phyloP scores from a whole-genome alignment of 768 basidiomycete genomes.

The Auricularia sp. region DNA sequence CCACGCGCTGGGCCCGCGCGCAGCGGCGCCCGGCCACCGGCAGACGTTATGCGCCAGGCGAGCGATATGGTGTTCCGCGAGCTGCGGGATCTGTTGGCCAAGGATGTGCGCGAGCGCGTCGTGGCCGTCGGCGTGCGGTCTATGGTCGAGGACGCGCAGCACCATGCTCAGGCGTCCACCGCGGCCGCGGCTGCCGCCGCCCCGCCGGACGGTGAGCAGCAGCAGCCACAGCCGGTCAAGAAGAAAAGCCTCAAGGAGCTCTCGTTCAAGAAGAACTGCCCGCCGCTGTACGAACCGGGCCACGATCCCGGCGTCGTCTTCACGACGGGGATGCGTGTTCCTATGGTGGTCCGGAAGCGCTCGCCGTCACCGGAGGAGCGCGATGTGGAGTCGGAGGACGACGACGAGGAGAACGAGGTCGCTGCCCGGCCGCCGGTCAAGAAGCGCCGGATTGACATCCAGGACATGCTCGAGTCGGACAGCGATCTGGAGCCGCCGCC shows the following conservation, averaged over 20 bases:
- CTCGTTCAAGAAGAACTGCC: constrained; percentile 30
- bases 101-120: constrained; percentile 55
- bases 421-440: constrained; percentile 15
- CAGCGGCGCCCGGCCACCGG: background rate
- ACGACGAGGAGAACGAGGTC: background rate
- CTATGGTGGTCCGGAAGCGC: background rate
- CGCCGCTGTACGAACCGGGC: background rate
- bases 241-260: constrained; percentile 29
- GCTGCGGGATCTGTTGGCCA: constrained; percentile 44
- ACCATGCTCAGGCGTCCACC: constrained; percentile 22
- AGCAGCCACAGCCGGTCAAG: constrained; percentile 14
- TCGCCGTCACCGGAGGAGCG: background rate
- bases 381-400: constrained; percentile 7
- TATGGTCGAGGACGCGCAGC: constrained; percentile 41
- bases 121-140: constrained; percentile 44
- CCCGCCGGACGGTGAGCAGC: background rate
- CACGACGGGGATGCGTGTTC: background rate
- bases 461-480: constrained; percentile 23
- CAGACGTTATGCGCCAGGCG: constrained; percentile 46
- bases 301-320: background rate
- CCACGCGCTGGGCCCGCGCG: constrained; percentile 15
- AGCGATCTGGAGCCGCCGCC: constrained; percentile 4
- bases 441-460: constrained; percentile 22
- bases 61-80: constrained; percentile 48
- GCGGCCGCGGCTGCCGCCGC: background rate